These are phyloP conservation scores for Microcera coccophila DNA, from an alignment of 2,329 filamentous ascomycete genomes.

Conservation along the genomic window DNA sequence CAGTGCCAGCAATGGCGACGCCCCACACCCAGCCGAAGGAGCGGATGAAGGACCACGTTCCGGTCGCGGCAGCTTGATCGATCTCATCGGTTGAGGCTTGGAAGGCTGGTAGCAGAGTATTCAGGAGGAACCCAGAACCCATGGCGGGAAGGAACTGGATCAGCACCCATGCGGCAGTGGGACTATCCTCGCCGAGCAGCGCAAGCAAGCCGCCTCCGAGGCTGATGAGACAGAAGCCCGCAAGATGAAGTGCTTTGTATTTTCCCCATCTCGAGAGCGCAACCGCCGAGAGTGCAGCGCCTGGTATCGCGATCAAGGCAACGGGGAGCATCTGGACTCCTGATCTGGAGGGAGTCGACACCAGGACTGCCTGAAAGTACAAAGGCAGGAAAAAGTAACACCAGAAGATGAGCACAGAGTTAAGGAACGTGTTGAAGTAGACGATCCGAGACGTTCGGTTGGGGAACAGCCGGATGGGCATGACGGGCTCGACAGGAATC, in stretches of 20 bases:
- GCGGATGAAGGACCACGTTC: slow-evolving; percentile 41
- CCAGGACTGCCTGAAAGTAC: slow-evolving; percentile 43
- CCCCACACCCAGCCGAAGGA: slow-evolving; percentile 44
- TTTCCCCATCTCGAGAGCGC: slow-evolving; percentile 31
- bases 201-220: slow-evolving; percentile 41
- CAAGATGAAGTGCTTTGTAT: slow-evolving; percentile 34
- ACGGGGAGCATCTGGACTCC: slow-evolving; percentile 34
- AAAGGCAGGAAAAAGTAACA: slow-evolving; percentile 41
- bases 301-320: slow-evolving; percentile 28
- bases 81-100: slow-evolving; percentile 34
- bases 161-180: slow-evolving; percentile 35
- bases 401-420: slow-evolving; percentile 30
- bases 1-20: slow-evolving; percentile 40
- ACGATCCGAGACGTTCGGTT: slow-evolving; percentile 20
- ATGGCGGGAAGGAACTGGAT: slow-evolving; percentile 38
- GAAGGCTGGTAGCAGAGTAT: slow-evolving; percentile 41
- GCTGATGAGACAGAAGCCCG: slow-evolving; percentile 35
- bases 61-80: slow-evolving; percentile 35
- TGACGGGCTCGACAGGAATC: slow-evolving; percentile 21
- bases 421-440: slow-evolving; percentile 22
- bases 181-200: slow-evolving; percentile 32
- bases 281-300: slow-evolving; percentile 24
- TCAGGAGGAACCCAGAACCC: slow-evolving; percentile 42
- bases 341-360: slow-evolving; percentile 29
- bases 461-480: slow-evolving; percentile 22